Conservation (phyloP, 2,329 filamentous ascomycete genomes). For the Biscogniauxia sp. region DNA sequence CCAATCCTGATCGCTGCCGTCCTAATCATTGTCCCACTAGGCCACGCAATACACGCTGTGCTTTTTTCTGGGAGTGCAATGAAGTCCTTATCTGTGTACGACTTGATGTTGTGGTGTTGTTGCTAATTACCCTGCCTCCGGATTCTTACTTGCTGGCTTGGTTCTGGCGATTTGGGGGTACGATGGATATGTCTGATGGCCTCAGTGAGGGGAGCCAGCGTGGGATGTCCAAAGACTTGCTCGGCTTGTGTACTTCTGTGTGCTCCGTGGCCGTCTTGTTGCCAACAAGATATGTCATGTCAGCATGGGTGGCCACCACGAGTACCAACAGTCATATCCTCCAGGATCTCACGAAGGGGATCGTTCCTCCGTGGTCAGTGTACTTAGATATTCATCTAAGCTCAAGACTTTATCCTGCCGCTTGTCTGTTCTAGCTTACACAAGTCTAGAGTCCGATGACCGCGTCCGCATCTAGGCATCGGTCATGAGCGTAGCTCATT, state of each 20-base stretch:
- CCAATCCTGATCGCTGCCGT: neutral
- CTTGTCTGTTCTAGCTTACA: neutral
- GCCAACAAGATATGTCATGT: neutral
- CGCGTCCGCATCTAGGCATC: neutral
- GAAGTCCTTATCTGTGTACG: neutral
- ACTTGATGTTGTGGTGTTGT: neutral
- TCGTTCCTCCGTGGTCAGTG: neutral
- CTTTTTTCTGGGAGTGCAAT: neutral
- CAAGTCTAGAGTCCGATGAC: neutral
- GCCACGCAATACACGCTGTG: too few relatives aligned
- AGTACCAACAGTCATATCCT: neutral
- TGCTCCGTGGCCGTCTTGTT: neutral
- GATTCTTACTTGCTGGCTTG: neutral
- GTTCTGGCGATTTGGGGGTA: constrained; percentile 63
- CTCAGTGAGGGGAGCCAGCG: neutral
- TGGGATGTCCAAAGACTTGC: neutral
- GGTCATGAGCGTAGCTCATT: neutral
- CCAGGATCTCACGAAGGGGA: neutral
- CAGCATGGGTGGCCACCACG: neutral
- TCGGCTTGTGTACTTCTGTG: neutral
- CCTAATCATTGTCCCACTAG: neutral
- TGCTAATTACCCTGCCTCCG: neutral
- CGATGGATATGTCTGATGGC: constrained; percentile 61
- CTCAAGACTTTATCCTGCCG: neutral
- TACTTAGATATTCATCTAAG: neutral